phyloP scores from a whole-genome alignment of 164 flowering plant species.

The Buxus sempervirens region DNA sequence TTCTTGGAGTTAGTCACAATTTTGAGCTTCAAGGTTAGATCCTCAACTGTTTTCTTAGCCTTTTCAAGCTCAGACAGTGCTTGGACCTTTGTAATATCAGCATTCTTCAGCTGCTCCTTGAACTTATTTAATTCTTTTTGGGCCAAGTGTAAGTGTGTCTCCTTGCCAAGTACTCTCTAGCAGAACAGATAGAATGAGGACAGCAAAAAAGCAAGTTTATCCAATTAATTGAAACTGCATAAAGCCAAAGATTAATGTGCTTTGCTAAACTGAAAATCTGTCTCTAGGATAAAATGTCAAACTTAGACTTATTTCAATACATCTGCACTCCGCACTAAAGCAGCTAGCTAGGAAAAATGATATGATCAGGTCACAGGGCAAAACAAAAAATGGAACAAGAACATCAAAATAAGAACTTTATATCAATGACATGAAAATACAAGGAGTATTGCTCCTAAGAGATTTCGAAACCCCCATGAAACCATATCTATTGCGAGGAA shows the following conservation, averaged over 20 bases:
- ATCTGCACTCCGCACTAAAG: too few relatives aligned
- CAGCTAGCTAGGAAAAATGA: too few relatives aligned
- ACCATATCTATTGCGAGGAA: too few relatives aligned
- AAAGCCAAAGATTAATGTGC: background rate
- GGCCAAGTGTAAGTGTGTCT: constrained; percentile 75
- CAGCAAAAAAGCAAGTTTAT: background rate
- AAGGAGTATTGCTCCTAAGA: too few relatives aligned
- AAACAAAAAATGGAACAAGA: too few relatives aligned
- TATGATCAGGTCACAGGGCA: too few relatives aligned
- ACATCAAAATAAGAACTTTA: too few relatives aligned
- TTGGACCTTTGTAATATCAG: constrained; percentile 65
- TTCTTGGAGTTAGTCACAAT: constrained; percentile 54
- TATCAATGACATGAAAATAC: too few relatives aligned
- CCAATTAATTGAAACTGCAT: background rate
- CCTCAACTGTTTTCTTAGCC: constrained; percentile 63
- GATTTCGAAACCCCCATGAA: too few relatives aligned
- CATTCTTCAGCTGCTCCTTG: constrained; percentile 67
- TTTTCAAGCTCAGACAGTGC: constrained; percentile 76
- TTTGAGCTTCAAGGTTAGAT: constrained; percentile 53
- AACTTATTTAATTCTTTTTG: constrained; percentile 75
- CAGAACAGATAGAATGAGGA: constrained; percentile 6
- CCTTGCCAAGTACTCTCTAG: constrained; percentile 78
- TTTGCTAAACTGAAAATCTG: background rate
- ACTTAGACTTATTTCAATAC: too few relatives aligned
- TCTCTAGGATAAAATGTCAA: too few relatives aligned